phyloP scores from a whole-genome alignment of 352 stramenopile genomes.

The Globisporangium alternatum region DNA sequence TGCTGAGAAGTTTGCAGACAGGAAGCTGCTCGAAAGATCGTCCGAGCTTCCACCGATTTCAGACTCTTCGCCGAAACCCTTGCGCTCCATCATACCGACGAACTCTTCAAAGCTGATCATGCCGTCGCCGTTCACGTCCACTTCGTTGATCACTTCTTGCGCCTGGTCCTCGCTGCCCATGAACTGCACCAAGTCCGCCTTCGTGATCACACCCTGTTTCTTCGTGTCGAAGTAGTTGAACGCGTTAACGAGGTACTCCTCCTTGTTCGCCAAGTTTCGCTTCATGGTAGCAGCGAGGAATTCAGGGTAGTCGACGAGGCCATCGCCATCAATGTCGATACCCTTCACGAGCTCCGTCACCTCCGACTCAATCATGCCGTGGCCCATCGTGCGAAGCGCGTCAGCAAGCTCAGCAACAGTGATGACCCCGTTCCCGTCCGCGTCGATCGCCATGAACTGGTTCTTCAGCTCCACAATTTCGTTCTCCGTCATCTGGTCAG shows the following conservation, averaged over 20 bases:
- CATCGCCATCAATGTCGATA: constrained; percentile 90
- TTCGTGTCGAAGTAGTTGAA: constrained; percentile 92
- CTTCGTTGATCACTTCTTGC: constrained; percentile 90
- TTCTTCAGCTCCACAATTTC: constrained; percentile 87
- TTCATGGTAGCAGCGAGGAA: constrained; percentile 92
- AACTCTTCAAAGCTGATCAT: constrained; percentile 94
- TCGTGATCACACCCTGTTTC: constrained; percentile 82
- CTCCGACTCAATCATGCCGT: constrained; percentile 87
- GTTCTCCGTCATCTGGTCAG: constrained; percentile 76
- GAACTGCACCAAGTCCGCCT: constrained; percentile 88
- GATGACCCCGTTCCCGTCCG: constrained; percentile 87
- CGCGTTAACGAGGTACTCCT: constrained; percentile 86
- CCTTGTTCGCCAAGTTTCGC: constrained; percentile 80
- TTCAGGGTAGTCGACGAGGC: constrained; percentile 87
- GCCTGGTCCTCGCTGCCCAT: constrained; percentile 92
- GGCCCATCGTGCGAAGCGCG: constrained; percentile 75
- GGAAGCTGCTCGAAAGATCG: constrained; percentile 50
- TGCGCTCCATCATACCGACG: constrained; percentile 86
- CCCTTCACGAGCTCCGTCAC: constrained; percentile 85
- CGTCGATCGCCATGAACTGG: constrained; percentile 85
- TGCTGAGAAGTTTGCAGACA: constrained; percentile 33
- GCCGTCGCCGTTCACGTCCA: constrained; percentile 89
- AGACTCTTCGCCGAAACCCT: constrained; percentile 78
- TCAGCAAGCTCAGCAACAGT: constrained; percentile 85
- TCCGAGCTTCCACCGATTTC: constrained; percentile 58